Conservation (phyloP, 495 filamentous ascomycete species). For the Cryomyces antarcticus region DNA sequence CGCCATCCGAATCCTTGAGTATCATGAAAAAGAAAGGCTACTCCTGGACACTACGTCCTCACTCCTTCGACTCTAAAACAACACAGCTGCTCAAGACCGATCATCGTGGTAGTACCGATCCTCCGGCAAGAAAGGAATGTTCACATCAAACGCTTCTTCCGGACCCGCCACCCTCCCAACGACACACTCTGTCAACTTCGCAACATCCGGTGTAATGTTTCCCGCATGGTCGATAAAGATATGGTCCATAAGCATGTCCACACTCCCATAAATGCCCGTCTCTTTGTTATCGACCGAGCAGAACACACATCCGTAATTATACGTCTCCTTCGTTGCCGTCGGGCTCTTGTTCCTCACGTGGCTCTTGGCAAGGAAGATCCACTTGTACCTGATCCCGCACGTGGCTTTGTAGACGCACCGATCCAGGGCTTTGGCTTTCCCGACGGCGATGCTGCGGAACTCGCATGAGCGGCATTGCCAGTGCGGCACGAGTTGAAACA, state of each 20-base stretch:
- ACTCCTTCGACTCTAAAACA: too few species aligned
- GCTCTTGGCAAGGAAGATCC: constrained; percentile 29
- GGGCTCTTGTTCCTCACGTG: constrained; percentile 14
- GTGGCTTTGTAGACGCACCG: constrained; percentile 11
- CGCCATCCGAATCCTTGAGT: too few species aligned
- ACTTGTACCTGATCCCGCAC: constrained; percentile 25
- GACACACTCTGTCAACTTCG: too few species aligned
- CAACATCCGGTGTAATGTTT: not conserved
- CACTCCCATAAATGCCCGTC: not conserved
- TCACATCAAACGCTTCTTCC: too few species aligned
- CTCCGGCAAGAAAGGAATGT: too few species aligned
- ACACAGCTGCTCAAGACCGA: too few species aligned
- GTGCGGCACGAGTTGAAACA: constrained; percentile 17
- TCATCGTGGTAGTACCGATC: too few species aligned
- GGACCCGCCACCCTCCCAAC: too few species aligned
- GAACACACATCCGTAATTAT: not conserved
- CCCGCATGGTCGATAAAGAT: not conserved
- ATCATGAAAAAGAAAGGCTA: too few species aligned
- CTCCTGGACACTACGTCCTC: too few species aligned
- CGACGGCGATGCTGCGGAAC: constrained; percentile 21
- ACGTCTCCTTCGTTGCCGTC: not conserved
- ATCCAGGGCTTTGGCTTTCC: constrained; percentile 13
- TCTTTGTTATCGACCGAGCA: not conserved
- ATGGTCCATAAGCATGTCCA: not conserved
- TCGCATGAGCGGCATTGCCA: constrained; percentile 25